A percentile compares a stretch with the other conserved stretches of the same genome.
phyloP scores from a whole-genome alignment of 345 rosid genomes.

The Rhizophora mangle region DNA sequence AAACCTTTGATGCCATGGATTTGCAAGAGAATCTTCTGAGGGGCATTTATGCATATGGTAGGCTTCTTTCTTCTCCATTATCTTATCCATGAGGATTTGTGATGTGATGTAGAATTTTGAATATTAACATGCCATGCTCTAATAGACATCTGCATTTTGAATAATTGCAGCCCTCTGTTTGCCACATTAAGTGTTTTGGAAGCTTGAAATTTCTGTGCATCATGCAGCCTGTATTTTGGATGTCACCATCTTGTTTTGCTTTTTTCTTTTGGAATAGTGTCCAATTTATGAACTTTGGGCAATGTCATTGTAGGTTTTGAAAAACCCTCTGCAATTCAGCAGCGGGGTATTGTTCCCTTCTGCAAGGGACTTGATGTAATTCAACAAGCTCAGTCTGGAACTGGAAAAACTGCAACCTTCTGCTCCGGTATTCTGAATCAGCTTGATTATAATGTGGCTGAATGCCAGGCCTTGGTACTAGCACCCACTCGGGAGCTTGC shows the following conservation, averaged over 20 bases:
- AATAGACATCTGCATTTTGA: background rate
- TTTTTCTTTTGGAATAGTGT: background rate
- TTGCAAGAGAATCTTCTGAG: conserved; percentile 41
- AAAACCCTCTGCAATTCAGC: conserved; percentile 33
- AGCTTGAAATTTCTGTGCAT: background rate
- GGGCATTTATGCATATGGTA: conserved; percentile 29
- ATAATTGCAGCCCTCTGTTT: background rate
- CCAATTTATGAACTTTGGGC: background rate
- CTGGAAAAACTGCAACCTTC: conserved; percentile 32
- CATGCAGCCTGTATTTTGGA: background rate
- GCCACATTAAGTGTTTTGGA: background rate
- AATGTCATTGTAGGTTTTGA: conserved; percentile 15
- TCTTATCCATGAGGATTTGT: background rate
- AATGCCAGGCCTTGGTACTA: conserved; percentile 32
- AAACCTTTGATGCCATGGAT: conserved; percentile 52
- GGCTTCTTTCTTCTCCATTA: background rate
- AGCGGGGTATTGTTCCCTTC: conserved; percentile 30
- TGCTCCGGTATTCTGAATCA: conserved; percentile 28
- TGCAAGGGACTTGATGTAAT: conserved; percentile 29
- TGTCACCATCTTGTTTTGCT: background rate
- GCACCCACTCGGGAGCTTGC: conserved; percentile 36
- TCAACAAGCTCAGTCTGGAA: conserved; percentile 34
- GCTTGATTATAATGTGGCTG: conserved; percentile 21
- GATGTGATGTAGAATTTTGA: background rate
- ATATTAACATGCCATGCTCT: background rate